A percentile compares a stretch with the other conserved stretches of the same genome.
Evolutionary conservation across 2,329 filamentous ascomycete species (phyloP).

Genomic region (Acrocalymma vagum): DNA sequence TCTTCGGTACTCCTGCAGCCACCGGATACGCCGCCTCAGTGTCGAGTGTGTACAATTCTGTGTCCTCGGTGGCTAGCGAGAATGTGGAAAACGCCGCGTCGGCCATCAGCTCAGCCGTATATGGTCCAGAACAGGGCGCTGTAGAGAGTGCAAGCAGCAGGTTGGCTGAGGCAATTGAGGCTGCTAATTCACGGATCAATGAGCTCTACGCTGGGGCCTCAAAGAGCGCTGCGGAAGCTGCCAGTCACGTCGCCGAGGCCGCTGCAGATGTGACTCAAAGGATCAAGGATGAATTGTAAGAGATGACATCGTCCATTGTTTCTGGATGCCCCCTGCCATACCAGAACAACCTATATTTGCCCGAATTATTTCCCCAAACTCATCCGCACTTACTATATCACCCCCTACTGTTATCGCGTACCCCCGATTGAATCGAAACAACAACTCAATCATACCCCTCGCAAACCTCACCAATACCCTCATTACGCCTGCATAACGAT

Average conservation of each 20-base stretch:
- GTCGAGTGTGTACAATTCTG: slow-evolving; percentile 55
- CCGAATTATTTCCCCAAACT: too few relatives aligned
- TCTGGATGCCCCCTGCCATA: too few relatives aligned
- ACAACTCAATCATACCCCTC: too few relatives aligned
- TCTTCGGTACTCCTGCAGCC: slow-evolving; percentile 65
- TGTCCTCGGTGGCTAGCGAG: slow-evolving; percentile 55
- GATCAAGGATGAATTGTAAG: slow-evolving; percentile 63
- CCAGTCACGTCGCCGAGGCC: slow-evolving; percentile 52
- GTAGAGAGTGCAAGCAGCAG: slow-evolving; percentile 55
- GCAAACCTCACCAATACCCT: slow-evolving; percentile 11
- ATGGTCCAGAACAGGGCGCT: slow-evolving; percentile 57
- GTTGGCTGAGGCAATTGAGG: slow-evolving; percentile 52
- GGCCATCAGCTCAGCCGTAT: slow-evolving; percentile 55
- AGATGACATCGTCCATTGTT: too few relatives aligned
- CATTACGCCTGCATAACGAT: slow-evolving; percentile 7
- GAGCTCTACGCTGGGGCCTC: slow-evolving; percentile 48
- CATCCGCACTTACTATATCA: too few relatives aligned
- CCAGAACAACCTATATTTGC: too few relatives aligned
- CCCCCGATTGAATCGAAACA: too few relatives aligned
- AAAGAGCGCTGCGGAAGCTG: slow-evolving; percentile 54
- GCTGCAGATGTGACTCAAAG: slow-evolving; percentile 51
- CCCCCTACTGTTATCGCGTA: too few relatives aligned
- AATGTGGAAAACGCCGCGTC: slow-evolving; percentile 44
- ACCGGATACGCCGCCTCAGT: slow-evolving; percentile 53
- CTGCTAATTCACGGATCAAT: slow-evolving; percentile 53